Base-by-base conservation (phyloP, 2,329 filamentous ascomycete species). In the Pseudogymnoascus sp. region DNA sequence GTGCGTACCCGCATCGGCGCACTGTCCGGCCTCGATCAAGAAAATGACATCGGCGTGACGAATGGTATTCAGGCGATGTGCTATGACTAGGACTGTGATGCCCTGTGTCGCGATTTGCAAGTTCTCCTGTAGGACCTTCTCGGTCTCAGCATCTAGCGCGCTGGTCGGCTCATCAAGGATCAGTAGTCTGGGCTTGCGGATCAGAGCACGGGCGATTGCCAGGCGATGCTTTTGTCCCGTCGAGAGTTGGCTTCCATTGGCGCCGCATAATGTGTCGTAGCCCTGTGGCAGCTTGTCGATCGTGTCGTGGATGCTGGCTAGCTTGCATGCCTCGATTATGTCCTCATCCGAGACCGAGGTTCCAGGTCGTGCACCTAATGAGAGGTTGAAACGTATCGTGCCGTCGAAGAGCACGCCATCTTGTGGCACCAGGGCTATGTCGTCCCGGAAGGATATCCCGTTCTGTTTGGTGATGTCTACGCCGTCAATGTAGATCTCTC, bases 191-290 rank as follows among this genome's bases (percentile, higher is more conserved):
- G 88, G 88, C n/a, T 83, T 76, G 2, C 88, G 80, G 2, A 88
- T 81, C 1, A 91, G 77, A 1, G 88, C 88, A 3, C 88, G 80
- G 0, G 88, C 88, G 63, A 96, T 96, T 12, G 92, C 91, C 70
- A 97, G 93, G 67, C 93, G 89, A 75, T 97, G 93, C 75, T 96
- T 96, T 75, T 97, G 93, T 16, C 93, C 93, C 72, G 93, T 93
- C 60, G 90, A 96, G 9, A 97, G 81, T 59, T 96, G 78, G 72
- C 96, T 95, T 3, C 93, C 93, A 65, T 92, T 88, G 74, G 96
- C 90, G 60, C 93, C 93, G 12, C 97, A 92, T 66, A 93, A 87
- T 0, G 93, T 97, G 66, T 96, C 83, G 70, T 96, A 97, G 2
- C 89, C 89, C 65, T 96, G 88, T 0, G 93, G 91, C 1, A 97